Evolutionary conservation across 495 filamentous ascomycete species (phyloP).

Genomic region (Bacidia gigantensis): DNA sequence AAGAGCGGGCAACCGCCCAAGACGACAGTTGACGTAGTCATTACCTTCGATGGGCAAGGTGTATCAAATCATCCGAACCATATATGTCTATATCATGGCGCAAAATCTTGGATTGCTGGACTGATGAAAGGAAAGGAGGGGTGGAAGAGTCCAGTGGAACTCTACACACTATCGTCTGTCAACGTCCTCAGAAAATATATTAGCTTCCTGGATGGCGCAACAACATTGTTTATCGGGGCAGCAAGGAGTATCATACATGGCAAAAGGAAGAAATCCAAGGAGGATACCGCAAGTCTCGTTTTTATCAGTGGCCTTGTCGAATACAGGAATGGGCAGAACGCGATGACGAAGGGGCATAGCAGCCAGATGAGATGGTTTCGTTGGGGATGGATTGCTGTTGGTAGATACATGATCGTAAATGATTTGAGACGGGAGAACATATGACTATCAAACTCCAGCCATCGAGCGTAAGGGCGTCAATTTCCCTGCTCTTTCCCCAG

Average conservation of each 20-base stretch:
- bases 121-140: conserved; percentile 50
- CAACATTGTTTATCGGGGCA: conserved; percentile 41
- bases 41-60: conserved; percentile 76
- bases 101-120: conserved; percentile 49
- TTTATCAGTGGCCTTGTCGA: conserved; percentile 51
- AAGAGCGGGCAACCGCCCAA: conserved; percentile 22
- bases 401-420: conserved; percentile 92
- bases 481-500: too few relatives aligned
- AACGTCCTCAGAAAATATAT: conserved; percentile 65
- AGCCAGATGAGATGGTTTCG: conserved; percentile 99
- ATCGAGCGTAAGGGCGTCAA: too few relatives aligned
- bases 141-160: conserved; percentile 56
- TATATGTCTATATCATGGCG: conserved; percentile 71
- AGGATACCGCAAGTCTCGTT: conserved; percentile 42
- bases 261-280: conserved; percentile 17
- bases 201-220: conserved; percentile 55
- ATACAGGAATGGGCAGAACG: conserved; percentile 56
- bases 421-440: conserved; percentile 59
- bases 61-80: conserved; percentile 86
- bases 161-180: conserved; percentile 70
- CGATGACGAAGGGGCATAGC: conserved; percentile 77
- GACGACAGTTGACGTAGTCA: conserved; percentile 60
- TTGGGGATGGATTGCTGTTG: conserved; percentile 86
- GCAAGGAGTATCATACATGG: conserved; percentile 23
- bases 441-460: conserved; percentile 11